Evolutionary conservation across 768 basidiomycete species (phyloP).

Genomic region (Lentinula raphanica): DNA sequence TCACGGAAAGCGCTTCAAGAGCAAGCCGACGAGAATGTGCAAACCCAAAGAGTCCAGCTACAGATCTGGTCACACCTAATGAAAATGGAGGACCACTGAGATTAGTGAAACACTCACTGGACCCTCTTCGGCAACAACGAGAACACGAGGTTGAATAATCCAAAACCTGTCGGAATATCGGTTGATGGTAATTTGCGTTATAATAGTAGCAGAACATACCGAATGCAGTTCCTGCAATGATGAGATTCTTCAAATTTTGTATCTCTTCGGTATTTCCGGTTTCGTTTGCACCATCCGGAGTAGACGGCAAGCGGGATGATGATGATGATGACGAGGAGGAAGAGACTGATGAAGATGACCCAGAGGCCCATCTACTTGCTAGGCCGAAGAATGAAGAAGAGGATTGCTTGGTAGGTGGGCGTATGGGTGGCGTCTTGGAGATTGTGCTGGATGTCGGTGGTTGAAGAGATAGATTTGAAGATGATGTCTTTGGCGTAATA

Average conservation of each 20-base stretch:
- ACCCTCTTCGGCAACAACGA: constrained; percentile 68
- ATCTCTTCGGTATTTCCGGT: constrained; percentile 16
- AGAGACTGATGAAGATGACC: constrained; percentile 16
- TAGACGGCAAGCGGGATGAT: constrained; percentile 20
- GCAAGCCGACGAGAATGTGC: constrained; percentile 67
- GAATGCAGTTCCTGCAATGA: constrained; percentile 73
- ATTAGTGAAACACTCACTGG: constrained; percentile 38
- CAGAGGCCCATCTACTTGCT: constrained; percentile 21
- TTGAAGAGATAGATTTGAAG: constrained; percentile 6
- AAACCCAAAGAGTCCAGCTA: constrained; percentile 76
- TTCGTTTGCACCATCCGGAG: constrained; percentile 12
- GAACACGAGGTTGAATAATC: constrained; percentile 77
- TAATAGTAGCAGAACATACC: constrained; percentile 33
- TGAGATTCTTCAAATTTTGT: constrained; percentile 55
- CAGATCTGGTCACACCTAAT: constrained; percentile 32
- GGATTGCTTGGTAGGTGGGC: constrained; percentile 10
- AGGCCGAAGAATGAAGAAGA: constrained; percentile 12
- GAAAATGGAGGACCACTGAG: not conserved
- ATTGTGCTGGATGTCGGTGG: constrained; percentile 7
- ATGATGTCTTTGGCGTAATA: constrained; percentile 15
- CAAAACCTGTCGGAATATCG: constrained; percentile 33
- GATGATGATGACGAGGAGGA: no score
- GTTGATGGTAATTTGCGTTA: not conserved
- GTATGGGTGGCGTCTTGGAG: constrained; percentile 11
- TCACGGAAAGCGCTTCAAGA: constrained; percentile 61